phyloP scores from a whole-genome alignment of 164 flowering plant species.

The grape (Vitis vinifera) region DNA sequence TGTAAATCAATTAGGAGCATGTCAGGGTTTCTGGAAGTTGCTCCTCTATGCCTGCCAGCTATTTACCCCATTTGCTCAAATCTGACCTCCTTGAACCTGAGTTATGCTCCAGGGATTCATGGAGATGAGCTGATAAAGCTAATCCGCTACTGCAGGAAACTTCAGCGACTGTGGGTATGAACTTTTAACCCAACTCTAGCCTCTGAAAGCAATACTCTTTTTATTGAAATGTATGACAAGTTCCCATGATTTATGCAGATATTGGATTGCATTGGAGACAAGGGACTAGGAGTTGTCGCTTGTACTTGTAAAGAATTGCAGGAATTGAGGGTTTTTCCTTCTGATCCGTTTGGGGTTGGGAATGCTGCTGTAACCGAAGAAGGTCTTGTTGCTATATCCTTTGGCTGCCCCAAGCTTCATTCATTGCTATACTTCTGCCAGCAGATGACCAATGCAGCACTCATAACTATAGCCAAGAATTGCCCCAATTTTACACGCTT shows the following conservation, averaged over 20 bases:
- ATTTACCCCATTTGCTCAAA: conserved; percentile 58
- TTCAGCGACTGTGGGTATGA: conserved; percentile 81
- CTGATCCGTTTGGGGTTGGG: conserved; percentile 52
- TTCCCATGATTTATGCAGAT: conserved; percentile 43
- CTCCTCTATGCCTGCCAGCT: conserved; percentile 49
- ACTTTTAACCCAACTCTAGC: not conserved
- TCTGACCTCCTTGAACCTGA: conserved; percentile 73
- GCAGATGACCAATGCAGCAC: conserved; percentile 92
- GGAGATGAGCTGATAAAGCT: conserved; percentile 55
- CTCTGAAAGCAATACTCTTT: not conserved
- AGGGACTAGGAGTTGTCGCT: conserved; percentile 77
- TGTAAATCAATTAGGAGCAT: conserved; percentile 65
- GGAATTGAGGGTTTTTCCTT: conserved; percentile 86
- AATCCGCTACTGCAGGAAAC: conserved; percentile 57
- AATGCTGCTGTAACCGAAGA: conserved; percentile 66
- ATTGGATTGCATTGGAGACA: conserved; percentile 79
- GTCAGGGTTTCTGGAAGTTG: conserved; percentile 81
- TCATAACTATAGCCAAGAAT: conserved; percentile 70
- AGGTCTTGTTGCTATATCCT: conserved; percentile 74
- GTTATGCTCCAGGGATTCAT: conserved; percentile 69
- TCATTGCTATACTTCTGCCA: conserved; percentile 79
- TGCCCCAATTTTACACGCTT: conserved; percentile 77
- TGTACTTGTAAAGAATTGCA: conserved; percentile 72
- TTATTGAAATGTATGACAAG: not conserved
- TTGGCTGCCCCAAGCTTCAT: conserved; percentile 78